Evolutionary conservation across 345 rosid species (phyloP).

Genomic region (Lumnitzera littorea): DNA sequence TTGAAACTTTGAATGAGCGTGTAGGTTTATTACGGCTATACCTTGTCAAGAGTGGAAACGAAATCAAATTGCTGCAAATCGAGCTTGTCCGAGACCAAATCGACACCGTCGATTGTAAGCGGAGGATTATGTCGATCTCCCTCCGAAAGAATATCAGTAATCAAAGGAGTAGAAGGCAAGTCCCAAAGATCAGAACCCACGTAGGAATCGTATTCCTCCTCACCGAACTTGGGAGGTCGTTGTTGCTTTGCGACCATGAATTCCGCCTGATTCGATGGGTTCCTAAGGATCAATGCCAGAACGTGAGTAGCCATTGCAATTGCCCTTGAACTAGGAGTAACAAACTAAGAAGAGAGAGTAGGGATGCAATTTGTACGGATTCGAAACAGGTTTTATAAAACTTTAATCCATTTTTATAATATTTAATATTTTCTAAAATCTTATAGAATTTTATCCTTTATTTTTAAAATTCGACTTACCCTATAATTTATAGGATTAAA

Average conservation of each 20-base stretch:
- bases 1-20: too few relatives aligned
- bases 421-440: too few relatives aligned
- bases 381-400: too few relatives aligned
- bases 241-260: constrained; percentile 56
- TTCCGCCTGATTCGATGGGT: constrained; percentile 20
- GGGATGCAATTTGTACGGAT: too few relatives aligned
- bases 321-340: too few relatives aligned
- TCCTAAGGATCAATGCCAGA: constrained; percentile 47
- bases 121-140: constrained; percentile 12
- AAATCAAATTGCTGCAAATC: constrained; percentile 36
- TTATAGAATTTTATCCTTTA: too few relatives aligned
- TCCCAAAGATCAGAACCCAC: constrained; percentile 84
- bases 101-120: constrained; percentile 16
- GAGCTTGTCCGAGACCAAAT: constrained; percentile 26
- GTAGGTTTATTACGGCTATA: constrained; percentile 7
- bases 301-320: constrained; percentile 32
- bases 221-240: constrained; percentile 50
- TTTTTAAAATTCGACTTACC: too few relatives aligned
- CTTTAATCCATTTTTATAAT: too few relatives aligned
- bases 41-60: constrained; percentile 36
- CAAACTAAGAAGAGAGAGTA: too few relatives aligned
- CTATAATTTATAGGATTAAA: too few relatives aligned
- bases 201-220: constrained; percentile 56
- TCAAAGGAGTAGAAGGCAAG: constrained; percentile 51
- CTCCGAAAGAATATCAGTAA: constrained; percentile 3